phyloP scores from a whole-genome alignment of 768 basidiomycete species.

The Boletus reticulatus region DNA sequence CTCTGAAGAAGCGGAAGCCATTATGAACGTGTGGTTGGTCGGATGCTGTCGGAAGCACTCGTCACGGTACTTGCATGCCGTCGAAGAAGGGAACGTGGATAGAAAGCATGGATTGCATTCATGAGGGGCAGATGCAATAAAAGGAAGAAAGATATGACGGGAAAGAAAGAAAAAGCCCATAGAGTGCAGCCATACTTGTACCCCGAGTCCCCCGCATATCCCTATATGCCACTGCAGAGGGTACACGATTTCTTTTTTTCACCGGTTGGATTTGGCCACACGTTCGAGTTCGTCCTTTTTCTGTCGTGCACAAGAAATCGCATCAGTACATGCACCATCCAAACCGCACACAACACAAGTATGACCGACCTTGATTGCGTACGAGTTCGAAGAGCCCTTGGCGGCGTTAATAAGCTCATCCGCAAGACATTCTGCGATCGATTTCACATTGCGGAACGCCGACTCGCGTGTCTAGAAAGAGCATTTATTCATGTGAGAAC shows the following conservation, averaged over 20 bases:
- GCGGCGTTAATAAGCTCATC: constrained; percentile 99
- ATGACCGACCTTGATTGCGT: constrained; percentile 88
- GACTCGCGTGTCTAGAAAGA: constrained; percentile 90
- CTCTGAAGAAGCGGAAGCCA: background rate
- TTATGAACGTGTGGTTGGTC: background rate
- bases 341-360: background rate
- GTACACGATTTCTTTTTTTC: constrained; percentile 49
- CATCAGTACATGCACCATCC: constrained; percentile 5
- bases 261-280: constrained; percentile 99
- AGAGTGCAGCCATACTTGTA: constrained; percentile 23
- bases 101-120: constrained; percentile 27
- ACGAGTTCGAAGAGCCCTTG: constrained; percentile 99
- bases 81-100: constrained; percentile 19
- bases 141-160: constrained; percentile 2
- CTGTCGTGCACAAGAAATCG: constrained; percentile 35
- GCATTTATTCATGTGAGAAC: background rate
- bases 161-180: constrained; percentile 19
- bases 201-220: constrained; percentile 6
- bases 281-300: constrained; percentile 99
- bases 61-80: constrained; percentile 5
- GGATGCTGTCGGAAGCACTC: background rate
- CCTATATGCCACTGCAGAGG: background rate
- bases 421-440: constrained; percentile 97
- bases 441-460: constrained; percentile 99
- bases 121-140: constrained; percentile 17